Evolutionary conservation across 225 moss, liverwort and hornwort genomes (phyloP), one percentile per base, ranked within the genome.

Genomic region (Polytrichum formosum): DNA sequence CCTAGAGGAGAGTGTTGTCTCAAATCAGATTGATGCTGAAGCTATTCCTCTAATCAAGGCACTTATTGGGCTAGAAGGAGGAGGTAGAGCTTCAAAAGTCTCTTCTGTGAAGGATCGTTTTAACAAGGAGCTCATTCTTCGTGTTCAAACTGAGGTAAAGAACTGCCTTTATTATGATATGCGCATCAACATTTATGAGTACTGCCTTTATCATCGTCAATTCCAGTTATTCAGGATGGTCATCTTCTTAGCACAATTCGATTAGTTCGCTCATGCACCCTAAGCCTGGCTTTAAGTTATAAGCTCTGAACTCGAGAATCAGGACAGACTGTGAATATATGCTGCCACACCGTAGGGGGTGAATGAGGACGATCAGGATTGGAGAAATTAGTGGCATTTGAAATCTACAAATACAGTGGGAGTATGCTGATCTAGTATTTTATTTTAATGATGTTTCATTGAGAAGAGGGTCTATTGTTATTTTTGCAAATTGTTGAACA

Each of bases 101-200:
- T 76, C 88, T 69, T 76, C 80, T 33, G 27, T 84, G 56, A 93
- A 87, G 71, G 79, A 91, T 46, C 73, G 85, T 26, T 83, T 67
- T 19, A 82, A 81, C 28, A 72, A 76, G 64, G 88, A 86, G 22
- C 72, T 96, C 68, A 68, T 89, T 65, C 77, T 91, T 20, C 90
- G 90, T 74, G 72, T 87, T 67, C 80, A 91, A 76, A 93, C 90
- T 29, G 93, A 96, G 96, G 95, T 95, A 79, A 79, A 18, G 5
- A 35, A 56, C 8, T 31, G 26, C 19, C 30, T 46, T 46, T 46
- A 46, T 16, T 16, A 13, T 46, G 46, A 16, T 46, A 46, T 3
- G 46, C 1, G 2, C 4, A 16, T 46, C 46, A 46, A 46, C 46
- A 46, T 13, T 46, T 37, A 46, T 46, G 46, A 46, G 46, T 13